These are phyloP conservation scores for Calocybe indica DNA, from an alignment of 768 basidiomycete species.

Conservation along the genomic window DNA sequence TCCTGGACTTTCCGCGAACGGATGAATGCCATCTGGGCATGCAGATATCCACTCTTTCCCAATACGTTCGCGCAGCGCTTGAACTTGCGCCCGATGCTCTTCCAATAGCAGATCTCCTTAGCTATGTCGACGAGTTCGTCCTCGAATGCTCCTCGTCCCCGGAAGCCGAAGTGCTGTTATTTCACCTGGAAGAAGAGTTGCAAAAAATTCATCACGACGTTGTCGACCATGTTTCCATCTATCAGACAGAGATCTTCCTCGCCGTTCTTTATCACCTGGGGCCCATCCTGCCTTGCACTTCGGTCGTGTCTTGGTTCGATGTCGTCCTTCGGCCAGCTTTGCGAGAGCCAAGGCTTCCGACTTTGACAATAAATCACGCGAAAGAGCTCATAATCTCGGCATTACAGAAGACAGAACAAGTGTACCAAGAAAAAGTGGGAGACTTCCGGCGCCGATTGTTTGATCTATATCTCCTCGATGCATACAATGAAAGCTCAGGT, in stretches of 20 bases:
- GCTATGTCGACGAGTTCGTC: slow-evolving; percentile 50
- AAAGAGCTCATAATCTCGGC: slow-evolving; percentile 68
- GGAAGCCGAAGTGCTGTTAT: slow-evolving; percentile 36
- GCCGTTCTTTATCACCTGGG: slow-evolving; percentile 57
- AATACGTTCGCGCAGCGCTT: slow-evolving; percentile 54
- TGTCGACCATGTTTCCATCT: slow-evolving; percentile 56
- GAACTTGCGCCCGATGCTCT: slow-evolving; percentile 46
- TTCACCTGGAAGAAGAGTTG: slow-evolving; percentile 61
- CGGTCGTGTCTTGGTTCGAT: slow-evolving; percentile 82
- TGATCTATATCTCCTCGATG: slow-evolving; percentile 74
- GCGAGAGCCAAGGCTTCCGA: slow-evolving; percentile 65
- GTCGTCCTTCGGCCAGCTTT: slow-evolving; percentile 71
- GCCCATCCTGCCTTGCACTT: slow-evolving; percentile 54
- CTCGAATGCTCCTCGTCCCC: slow-evolving; percentile 40
- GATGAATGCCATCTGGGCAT: background rate
- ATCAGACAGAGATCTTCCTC: slow-evolving; percentile 64
- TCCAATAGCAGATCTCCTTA: slow-evolving; percentile 43
- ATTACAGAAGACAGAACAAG: slow-evolving; percentile 44
- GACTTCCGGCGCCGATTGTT: slow-evolving; percentile 66
- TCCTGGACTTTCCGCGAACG: slow-evolving; percentile 14
- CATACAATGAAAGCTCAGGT: slow-evolving; percentile 67
- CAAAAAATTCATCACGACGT: slow-evolving; percentile 55
- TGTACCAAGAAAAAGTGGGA: slow-evolving; percentile 38
- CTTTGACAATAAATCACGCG: slow-evolving; percentile 52
- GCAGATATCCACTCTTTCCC: slow-evolving; percentile 31